Conservation (phyloP, 495 filamentous ascomycete genomes). For the Cercophora scortea region DNA sequence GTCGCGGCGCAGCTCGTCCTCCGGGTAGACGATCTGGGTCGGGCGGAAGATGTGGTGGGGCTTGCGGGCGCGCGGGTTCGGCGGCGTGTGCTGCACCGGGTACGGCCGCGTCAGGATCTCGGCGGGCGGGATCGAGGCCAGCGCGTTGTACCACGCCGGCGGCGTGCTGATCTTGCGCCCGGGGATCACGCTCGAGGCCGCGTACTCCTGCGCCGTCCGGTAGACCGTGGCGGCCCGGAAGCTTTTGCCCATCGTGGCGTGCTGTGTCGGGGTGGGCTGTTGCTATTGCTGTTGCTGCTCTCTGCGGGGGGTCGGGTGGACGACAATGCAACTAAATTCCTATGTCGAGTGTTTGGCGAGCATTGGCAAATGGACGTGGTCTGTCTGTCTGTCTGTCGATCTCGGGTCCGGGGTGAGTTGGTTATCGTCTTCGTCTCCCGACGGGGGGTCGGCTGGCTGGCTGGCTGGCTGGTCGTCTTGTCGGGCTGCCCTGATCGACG, state of each 20-base stretch:
- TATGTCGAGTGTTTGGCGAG: too few species aligned
- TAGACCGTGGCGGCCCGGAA: constrained; percentile 68
- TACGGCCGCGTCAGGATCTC: constrained; percentile 63
- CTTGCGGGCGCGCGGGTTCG: constrained; percentile 44
- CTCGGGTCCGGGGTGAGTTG: too few species aligned
- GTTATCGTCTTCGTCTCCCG: too few species aligned
- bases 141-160: constrained; percentile 70
- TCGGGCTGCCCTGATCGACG: too few species aligned
- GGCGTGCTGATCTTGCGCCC: constrained; percentile 16
- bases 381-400: too few species aligned
- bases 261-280: not conserved
- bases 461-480: too few species aligned
- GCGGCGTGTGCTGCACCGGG: constrained; percentile 51
- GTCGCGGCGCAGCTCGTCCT: constrained; percentile 68
- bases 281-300: not conserved
- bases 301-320: not conserved
- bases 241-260: constrained; percentile 38
- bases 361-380: too few species aligned
- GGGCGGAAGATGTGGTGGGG: constrained; percentile 74
- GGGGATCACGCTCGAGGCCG: constrained; percentile 38
- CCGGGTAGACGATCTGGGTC: constrained; percentile 68
- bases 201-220: constrained; percentile 51
- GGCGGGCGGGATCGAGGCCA: constrained; percentile 69
- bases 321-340: too few species aligned
- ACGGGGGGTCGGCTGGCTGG: too few species aligned